Base-by-base conservation (phyloP, 495 filamentous ascomycete species). In the Penicillium coffeae region DNA sequence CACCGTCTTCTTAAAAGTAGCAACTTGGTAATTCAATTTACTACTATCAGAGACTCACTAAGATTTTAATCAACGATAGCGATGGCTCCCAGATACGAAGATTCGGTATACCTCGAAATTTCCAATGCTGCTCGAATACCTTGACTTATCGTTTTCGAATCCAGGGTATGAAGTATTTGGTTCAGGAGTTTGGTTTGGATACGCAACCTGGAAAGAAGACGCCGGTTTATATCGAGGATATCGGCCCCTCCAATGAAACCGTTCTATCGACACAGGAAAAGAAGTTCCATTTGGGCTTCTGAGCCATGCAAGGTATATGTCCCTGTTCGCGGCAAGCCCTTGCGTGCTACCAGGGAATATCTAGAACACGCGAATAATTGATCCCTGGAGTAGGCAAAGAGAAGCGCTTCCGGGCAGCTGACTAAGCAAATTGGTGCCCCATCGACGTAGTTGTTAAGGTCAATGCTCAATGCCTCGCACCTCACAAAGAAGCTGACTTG, bases 221-320 rank as follows among this genome's bases (percentile, higher is more conserved):
- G 16, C 52, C 30, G 14, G 42, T 59, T 33, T 59, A 56, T 52
- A 56, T 56, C 35, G 42, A 59, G 38, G 52, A 59, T 47, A 52
- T 59, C 3, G 39, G 40, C 12, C 50, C 47, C 15, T 53, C 58
- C 35, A 58, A 62, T 44, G 38, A 62, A 22, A 62, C 54, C 0
- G 48, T 54, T 25, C 34, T 61, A 10, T 38, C 27, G 19, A 61
- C 54, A 13, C n/a, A 38, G 47, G 54, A 61, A 47, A 61, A 61
- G 37, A 42, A 42, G 16, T 61, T 61, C 41, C 32, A 57, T 25
- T 45, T 58, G n/a, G 50, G 58, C 2, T 51, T 58, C 38, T 27
- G 58, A 41, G 39, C 39, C 12, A 61, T 61, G 27, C 25, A 10
- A 50, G 8, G 38, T 42, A 42, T 14, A 18, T 22, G 3, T 34